Evolutionary conservation across 768 basidiomycete species (phyloP).

Genomic region (Mycena metata): DNA sequence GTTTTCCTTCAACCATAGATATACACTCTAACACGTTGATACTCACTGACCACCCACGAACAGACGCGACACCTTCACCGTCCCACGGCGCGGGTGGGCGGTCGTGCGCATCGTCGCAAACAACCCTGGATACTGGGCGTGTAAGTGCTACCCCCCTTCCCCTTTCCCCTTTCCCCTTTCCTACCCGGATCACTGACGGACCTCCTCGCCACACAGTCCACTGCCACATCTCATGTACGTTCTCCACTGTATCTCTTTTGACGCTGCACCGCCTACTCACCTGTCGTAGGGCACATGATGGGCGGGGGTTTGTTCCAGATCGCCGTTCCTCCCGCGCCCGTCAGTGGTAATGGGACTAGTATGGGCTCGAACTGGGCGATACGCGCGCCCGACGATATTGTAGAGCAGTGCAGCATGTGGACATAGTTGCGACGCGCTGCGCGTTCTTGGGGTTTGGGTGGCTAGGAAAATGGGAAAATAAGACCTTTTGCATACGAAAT

Average conservation of each 20-base stretch:
- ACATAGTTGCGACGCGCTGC: too few relatives aligned
- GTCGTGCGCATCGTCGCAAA: conserved; percentile 36
- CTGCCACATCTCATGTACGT: conserved; percentile 37
- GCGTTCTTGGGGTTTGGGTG: too few relatives aligned
- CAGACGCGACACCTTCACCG: conserved; percentile 34
- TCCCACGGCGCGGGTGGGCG: conserved; percentile 30
- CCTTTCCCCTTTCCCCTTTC: neutral
- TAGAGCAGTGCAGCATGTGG: too few relatives aligned
- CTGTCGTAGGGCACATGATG: conserved; percentile 33
- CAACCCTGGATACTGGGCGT: conserved; percentile 38
- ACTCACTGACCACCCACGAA: neutral
- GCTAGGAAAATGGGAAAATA: too few relatives aligned
- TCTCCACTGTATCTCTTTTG: neutral
- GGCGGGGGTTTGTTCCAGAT: conserved; percentile 36
- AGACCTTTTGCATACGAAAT: too few relatives aligned
- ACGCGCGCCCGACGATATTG: too few relatives aligned
- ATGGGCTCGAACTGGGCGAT: too few relatives aligned
- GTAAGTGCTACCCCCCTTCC: conserved; percentile 16
- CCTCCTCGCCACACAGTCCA: conserved; percentile 17
- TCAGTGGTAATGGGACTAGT: too few relatives aligned
- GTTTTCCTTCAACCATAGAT: too few relatives aligned
- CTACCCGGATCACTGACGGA: neutral
- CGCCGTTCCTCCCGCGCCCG: conserved; percentile 24
- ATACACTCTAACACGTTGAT: too few relatives aligned
- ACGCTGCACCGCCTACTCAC: too few relatives aligned